A percentile compares a stretch with the other conserved stretches of the same genome.
phyloP scores from a whole-genome alignment of 148 eudicot genomes.

The Hydrangea macrophylla region DNA sequence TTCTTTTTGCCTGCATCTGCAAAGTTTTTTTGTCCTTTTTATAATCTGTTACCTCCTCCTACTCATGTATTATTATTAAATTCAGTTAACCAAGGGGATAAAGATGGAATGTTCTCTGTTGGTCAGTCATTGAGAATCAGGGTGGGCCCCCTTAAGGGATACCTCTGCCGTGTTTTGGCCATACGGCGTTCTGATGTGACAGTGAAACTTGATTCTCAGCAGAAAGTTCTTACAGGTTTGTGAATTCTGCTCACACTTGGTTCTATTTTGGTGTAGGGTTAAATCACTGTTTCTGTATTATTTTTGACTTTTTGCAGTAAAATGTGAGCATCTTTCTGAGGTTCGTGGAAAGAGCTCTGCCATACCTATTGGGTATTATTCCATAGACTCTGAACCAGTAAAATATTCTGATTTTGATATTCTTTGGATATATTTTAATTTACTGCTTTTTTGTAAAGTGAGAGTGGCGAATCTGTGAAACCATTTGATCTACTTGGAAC shows the following conservation, averaged over 20 bases:
- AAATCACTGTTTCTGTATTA: background rate
- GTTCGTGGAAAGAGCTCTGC: slow-evolving; percentile 69
- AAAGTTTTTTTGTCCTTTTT: too few species aligned
- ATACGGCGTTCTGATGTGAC: slow-evolving; percentile 78
- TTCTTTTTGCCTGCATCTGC: too few species aligned
- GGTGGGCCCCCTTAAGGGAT: slow-evolving; percentile 95
- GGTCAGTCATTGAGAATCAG: slow-evolving; percentile 87
- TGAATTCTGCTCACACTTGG: slow-evolving; percentile 10
- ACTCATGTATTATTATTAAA: slow-evolving; percentile 10
- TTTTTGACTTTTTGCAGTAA: slow-evolving; percentile 43
- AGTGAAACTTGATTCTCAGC: slow-evolving; percentile 93
- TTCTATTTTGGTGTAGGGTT: slow-evolving; percentile 11
- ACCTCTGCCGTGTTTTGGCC: slow-evolving; percentile 83
- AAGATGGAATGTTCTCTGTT: slow-evolving; percentile 67
- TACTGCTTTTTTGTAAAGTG: slow-evolving; percentile 38
- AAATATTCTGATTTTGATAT: background rate
- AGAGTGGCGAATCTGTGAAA: slow-evolving; percentile 55
- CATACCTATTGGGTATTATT: slow-evolving; percentile 43
- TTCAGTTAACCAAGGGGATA: slow-evolving; percentile 48
- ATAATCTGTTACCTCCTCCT: background rate
- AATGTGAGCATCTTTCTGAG: slow-evolving; percentile 87
- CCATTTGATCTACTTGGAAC: slow-evolving; percentile 81
- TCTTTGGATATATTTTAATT: slow-evolving; percentile 12
- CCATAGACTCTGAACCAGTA: background rate
- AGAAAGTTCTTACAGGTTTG: slow-evolving; percentile 88